Evolutionary conservation across 306 rosid species (phyloP), one percentile per base, ranked within the genome.

Genomic region (Begonia masoniana): DNA sequence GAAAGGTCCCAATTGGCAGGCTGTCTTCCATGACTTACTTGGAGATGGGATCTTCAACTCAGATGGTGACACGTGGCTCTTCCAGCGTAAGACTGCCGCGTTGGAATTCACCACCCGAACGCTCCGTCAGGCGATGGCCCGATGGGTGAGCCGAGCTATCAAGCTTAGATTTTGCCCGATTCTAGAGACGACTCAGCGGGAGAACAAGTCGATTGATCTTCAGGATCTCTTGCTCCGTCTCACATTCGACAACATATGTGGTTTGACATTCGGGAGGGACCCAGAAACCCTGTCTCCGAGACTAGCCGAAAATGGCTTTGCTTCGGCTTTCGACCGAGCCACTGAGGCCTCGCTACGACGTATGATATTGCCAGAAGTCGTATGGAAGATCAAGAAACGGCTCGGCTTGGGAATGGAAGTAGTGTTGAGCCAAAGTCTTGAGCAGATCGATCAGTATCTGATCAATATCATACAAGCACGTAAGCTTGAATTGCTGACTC

Each of bases 181-280:
- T 36, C 60, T 88, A 0, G 76, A 73, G 36, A 35, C 59, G 2
- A 87, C 94, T 7, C 83, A 85, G 11, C n/a, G 5, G 4, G 45
- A 70, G 2, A 62, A 53, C 0, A 36, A 56, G 26, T 14, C 89
- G 0, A 80, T 88, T 0, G 97, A 88, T 47, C 75, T 88, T 3
- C 97, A 88, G 12, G 97, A 88, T 62, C 94, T 88, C 10, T 21
- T 88, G 50, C 95, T 88, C 21, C 84, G 97, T 1, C 84, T 88
- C 70, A 88, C 97, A 0, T 88, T 88, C 1, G 97, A 88, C 39
- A 88, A 88, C 69, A 88, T 88, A n/a, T 88, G 97, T 15, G 97
- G 97, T 13, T 56, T 88, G 66, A 61, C 97, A 7, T 89, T 89
- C 7, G 97, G 97, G 0, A 72, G 71, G 17, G 97, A 89, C 43